These are phyloP conservation scores for Hylodesmum podocarpum DNA, from an alignment of 306 rosid species.

Conservation along the genomic window DNA sequence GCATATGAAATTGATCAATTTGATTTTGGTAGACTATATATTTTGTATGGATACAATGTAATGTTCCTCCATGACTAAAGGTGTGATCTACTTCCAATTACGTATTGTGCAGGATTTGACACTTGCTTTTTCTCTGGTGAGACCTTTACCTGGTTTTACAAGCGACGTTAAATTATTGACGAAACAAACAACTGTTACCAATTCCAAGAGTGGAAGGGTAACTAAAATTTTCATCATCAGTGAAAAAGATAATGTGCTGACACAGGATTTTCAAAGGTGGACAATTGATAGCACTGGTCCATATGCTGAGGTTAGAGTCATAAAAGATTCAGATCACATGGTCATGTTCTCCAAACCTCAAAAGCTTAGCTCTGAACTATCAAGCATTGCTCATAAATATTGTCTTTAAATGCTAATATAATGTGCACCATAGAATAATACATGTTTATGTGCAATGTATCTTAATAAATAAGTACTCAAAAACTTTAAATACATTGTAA, in stretches of 20 bases:
- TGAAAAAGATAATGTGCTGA: background rate
- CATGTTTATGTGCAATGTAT: background rate
- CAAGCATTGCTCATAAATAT: slow-evolving; percentile 13
- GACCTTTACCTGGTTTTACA: background rate
- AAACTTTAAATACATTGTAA: background rate
- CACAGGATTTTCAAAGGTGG: slow-evolving; percentile 29
- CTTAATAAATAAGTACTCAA: background rate
- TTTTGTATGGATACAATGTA: background rate
- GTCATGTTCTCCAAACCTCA: slow-evolving; percentile 40
- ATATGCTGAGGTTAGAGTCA: slow-evolving; percentile 25
- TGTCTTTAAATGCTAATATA: background rate
- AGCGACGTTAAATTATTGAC: background rate
- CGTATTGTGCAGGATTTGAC: background rate
- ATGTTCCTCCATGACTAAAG: background rate
- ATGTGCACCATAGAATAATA: background rate
- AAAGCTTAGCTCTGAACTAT: slow-evolving; percentile 17
- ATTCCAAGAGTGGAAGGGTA: background rate
- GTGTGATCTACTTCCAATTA: background rate
- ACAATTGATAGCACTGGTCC: slow-evolving; percentile 33
- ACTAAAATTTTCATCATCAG: background rate
- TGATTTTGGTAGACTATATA: background rate
- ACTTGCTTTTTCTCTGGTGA: background rate
- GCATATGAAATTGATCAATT: background rate
- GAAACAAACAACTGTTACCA: background rate
- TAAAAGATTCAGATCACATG: slow-evolving; percentile 43